Percentiles rank a stretch among this genome's conserved stretches.
Conservation (phyloP, 2,329 filamentous ascomycete genomes). For the Cytospora piceae region DNA sequence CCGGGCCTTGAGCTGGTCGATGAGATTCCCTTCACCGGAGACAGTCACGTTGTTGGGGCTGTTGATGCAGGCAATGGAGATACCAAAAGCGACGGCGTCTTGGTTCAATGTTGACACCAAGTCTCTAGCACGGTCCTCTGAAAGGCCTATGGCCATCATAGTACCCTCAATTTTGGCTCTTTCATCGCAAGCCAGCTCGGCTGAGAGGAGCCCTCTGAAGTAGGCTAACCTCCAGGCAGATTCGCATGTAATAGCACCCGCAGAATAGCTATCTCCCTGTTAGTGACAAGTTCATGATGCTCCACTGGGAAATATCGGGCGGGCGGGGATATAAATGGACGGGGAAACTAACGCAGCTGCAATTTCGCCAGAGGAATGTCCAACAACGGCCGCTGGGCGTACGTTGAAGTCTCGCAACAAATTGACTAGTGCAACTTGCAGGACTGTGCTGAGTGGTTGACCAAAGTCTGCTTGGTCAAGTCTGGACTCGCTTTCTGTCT, state of each 20-base stretch:
- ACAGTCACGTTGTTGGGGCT: slow-evolving; percentile 10
- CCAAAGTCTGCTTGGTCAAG: neutral
- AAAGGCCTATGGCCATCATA: neutral
- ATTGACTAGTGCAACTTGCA: neutral
- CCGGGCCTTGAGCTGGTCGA: neutral
- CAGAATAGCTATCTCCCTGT: neutral
- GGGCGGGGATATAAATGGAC: no score
- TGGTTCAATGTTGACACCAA: neutral
- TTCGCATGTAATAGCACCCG: neutral
- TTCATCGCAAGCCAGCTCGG: neutral
- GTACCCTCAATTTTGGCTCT: neutral
- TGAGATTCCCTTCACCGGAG: neutral
- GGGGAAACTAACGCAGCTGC: slow-evolving; percentile 2
- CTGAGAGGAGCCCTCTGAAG: neutral
- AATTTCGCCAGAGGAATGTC: slow-evolving; percentile 11
- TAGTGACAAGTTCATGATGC: neutral
- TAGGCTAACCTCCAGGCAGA: neutral
- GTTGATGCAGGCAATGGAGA: slow-evolving; percentile 11
- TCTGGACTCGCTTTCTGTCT: neutral
- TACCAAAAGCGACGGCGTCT: neutral
- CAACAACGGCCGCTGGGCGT: neutral
- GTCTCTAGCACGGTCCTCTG: neutral
- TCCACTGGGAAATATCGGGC: no score
- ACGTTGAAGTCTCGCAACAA: neutral
- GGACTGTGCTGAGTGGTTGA: neutral